Evolutionary conservation across 495 filamentous ascomycete genomes (phyloP), one percentile per base, ranked within the genome.

Genomic region (Mycothermus thermophilus): DNA sequence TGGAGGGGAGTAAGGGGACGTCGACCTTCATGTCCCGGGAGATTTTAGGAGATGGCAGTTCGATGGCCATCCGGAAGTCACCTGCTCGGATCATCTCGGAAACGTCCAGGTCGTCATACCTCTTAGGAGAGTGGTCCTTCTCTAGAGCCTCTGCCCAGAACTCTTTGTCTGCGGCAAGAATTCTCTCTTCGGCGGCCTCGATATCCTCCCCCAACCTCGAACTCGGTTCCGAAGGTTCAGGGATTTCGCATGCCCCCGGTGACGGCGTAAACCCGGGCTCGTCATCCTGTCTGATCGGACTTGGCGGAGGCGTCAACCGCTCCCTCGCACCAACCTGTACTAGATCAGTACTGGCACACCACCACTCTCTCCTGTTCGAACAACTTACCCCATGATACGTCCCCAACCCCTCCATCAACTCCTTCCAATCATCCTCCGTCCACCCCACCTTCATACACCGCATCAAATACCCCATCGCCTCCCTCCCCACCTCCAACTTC

Each of bases 251-350:
- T 4, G 30, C 52, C 8, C 58, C 51, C 3, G 61, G 61, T 7
- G 64, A 62, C 7, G 71, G 66, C 18, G 69, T 35, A 28, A 62
- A 75, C 22, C 59, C 58, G 13, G 55, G 48, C 1, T 27, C 25
- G 9, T 43, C 25, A 1, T 59, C 31, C 7, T 58, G 59, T 4
- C 52, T 43, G 12, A 54, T 32, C 2, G 75, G 74, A 25, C 72
- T 66, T 8, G 81, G 51, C 9, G 73, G 75, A 19, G 77, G 77
- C 8, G 75, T 75, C 18, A 78, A 26, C 16, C 50, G 60, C 24
- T 60, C 51, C 8, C 48, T 37, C 5, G 41, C 47, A 35, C 35
- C n/a, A n/a, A n/a, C n/a, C n/a, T n/a, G n/a, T n/a, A n/a, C n/a
- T n/a, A n/a, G n/a, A n/a, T n/a, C n/a, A n/a, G n/a, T n/a, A n/a